Evolutionary conservation across 306 rosid species (phyloP).

Genomic region (Trifolium repens): DNA sequence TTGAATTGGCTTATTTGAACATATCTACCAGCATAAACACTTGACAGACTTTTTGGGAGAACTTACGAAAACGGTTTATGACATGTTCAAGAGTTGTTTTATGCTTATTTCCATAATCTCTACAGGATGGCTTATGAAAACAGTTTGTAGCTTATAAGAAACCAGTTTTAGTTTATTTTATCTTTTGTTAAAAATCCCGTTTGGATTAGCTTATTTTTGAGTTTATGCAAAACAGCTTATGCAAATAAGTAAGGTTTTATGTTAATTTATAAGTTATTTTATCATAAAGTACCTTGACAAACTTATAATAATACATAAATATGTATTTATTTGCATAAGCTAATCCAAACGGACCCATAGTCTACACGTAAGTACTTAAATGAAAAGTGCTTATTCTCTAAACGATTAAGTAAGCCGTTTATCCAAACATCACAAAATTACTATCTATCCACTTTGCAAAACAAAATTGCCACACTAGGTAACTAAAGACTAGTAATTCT

Average conservation of each 20-base stretch:
- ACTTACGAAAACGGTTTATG: not conserved
- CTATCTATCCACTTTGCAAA: constrained; percentile 23
- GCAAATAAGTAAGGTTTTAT: no score
- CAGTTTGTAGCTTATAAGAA: not conserved
- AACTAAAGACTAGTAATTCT: not conserved
- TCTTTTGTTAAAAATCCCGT: no score
- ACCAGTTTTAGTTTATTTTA: not conserved
- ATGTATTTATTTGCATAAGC: no score
- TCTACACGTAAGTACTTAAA: not conserved
- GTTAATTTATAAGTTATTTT: no score
- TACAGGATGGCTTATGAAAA: not conserved
- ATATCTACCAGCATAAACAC: not conserved
- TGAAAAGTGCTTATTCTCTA: not conserved
- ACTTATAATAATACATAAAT: no score
- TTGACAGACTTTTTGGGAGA: not conserved
- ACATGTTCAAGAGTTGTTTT: not conserved
- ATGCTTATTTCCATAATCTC: not conserved
- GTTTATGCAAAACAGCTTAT: no score
- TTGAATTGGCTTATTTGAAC: not conserved
- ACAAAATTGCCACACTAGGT: constrained; percentile 1
- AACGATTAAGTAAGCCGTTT: no score
- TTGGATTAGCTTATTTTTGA: no score
- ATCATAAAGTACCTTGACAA: no score
- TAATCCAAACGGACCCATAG: no score
- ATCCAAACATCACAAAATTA: not conserved